A percentile compares a stretch with the other conserved stretches of the same genome.
phyloP scores from a whole-genome alignment of 2,329 filamentous ascomycete genomes.

The Pestalotiopsis sp. region DNA sequence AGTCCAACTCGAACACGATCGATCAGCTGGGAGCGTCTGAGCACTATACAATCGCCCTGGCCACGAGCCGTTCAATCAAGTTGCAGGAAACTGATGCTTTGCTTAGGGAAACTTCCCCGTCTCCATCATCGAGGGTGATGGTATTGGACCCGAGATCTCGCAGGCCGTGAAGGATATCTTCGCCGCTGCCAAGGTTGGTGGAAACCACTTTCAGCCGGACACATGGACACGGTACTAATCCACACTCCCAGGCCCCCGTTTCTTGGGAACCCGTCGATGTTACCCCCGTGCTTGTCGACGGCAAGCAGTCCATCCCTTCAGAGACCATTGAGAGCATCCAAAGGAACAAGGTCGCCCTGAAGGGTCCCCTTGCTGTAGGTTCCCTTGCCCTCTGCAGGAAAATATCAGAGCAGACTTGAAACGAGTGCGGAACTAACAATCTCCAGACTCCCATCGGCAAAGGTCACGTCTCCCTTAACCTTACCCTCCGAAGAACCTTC shows the following conservation, averaged over 20 bases:
- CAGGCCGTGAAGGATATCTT: conserved; percentile 99
- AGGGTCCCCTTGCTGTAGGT: conserved; percentile 92
- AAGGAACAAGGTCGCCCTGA: conserved; percentile 95
- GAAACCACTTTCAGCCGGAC: not conserved
- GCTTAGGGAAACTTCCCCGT: conserved; percentile 89
- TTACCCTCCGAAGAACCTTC: conserved; percentile 97
- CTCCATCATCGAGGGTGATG: conserved; percentile 97
- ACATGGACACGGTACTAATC: conserved; percentile 17
- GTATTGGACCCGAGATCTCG: conserved; percentile 97
- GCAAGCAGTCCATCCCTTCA: conserved; percentile 93
- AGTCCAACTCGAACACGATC: conserved; percentile 21
- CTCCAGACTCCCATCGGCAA: conserved; percentile 89
- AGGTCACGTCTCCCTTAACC: conserved; percentile 98
- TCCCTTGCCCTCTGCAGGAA: conserved; percentile 6
- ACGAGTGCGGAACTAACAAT: not conserved
- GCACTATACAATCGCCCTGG: not conserved
- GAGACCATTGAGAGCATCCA: conserved; percentile 91
- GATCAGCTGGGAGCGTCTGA: not conserved
- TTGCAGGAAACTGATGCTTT: conserved; percentile 20
- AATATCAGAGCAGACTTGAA: not conserved
- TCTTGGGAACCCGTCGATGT: conserved; percentile 98
- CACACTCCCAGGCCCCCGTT: conserved; percentile 70
- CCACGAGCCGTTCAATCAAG: not conserved
- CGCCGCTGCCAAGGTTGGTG: conserved; percentile 81
- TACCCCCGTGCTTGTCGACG: conserved; percentile 88